Evolutionary conservation across 129 eudicot genomes (phyloP).

Genomic region (Calendula officinalis): DNA sequence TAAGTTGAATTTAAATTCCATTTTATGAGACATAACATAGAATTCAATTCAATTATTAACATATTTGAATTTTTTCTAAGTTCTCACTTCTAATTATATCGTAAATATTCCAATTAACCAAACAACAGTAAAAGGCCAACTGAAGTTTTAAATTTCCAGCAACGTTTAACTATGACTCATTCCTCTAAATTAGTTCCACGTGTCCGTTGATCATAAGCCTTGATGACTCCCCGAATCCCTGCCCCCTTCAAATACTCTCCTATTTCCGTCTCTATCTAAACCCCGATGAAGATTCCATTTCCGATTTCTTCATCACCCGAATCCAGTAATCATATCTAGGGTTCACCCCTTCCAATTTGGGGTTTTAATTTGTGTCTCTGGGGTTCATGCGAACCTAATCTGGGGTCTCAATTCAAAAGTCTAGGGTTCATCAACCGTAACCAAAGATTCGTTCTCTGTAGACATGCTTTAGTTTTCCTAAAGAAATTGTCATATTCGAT

Average conservation of each 20-base stretch:
- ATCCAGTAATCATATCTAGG: not conserved
- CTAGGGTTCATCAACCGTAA: constrained; percentile 13
- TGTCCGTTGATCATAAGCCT: constrained; percentile 30
- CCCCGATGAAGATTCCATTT: not conserved
- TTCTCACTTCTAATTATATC: too few relatives aligned
- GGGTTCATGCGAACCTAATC: not conserved
- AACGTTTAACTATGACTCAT: constrained; percentile 22
- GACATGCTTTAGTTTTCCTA: not conserved
- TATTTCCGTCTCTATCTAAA: constrained; percentile 5
- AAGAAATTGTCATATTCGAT: not conserved
- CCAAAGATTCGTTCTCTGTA: not conserved
- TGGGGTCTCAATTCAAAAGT: not conserved
- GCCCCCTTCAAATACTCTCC: constrained; percentile 26
- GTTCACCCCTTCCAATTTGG: constrained; percentile 1
- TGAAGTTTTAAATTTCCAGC: constrained; percentile 14
- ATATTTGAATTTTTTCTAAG: too few relatives aligned
- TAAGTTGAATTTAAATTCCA: too few relatives aligned
- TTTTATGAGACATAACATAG: too few relatives aligned
- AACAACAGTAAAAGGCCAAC: constrained; percentile 24
- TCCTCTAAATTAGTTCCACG: constrained; percentile 27
- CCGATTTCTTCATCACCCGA: not conserved
- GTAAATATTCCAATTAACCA: too few relatives aligned
- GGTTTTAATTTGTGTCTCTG: not conserved
- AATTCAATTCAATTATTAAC: too few relatives aligned
- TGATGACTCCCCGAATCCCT: constrained; percentile 27